Percentiles rank a stretch among this genome's conserved stretches.
These are phyloP conservation scores for Pisolithus thermaeus DNA, from an alignment of 1,284 basidiomycete species.

Conservation along the genomic window DNA sequence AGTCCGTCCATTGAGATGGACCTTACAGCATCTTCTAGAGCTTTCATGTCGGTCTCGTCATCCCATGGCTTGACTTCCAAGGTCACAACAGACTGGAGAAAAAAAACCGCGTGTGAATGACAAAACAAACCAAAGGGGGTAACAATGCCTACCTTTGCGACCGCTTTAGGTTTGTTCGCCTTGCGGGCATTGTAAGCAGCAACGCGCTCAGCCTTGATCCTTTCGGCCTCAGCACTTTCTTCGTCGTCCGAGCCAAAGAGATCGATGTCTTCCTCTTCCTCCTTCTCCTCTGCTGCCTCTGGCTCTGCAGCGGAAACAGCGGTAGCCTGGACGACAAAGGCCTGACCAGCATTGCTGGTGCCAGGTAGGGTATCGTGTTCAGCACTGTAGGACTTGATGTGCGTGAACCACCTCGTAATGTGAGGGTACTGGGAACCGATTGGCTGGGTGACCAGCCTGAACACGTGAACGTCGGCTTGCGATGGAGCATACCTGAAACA, in stretches of 20 bases:
- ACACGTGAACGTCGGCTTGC: conserved; percentile 95
- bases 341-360: conserved; percentile 78
- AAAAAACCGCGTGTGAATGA: conserved; percentile 5
- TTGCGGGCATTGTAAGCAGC: conserved; percentile 94
- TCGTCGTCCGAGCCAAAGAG: conserved; percentile 93
- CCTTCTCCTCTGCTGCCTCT: conserved; percentile 59
- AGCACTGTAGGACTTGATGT: conserved; percentile 82
- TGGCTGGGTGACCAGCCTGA: conserved; percentile 70
- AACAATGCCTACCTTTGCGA: conserved; percentile 67
- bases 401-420: conserved; percentile 89
- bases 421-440: conserved; percentile 69
- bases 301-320: conserved; percentile 37
- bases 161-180: conserved; percentile 83
- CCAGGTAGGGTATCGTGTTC: conserved; percentile 80
- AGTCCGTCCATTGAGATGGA: conserved; percentile 89
- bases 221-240: conserved; percentile 90
- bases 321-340: conserved; percentile 55
- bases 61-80: conserved; percentile 99
- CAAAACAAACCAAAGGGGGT: conserved; percentile 3
- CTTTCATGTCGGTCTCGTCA: conserved; percentile 96
- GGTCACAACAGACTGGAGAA: conserved; percentile 81
- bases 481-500: conserved; percentile 80
- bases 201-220: conserved; percentile 92
- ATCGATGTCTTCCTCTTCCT: conserved; percentile 91
- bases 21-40: conserved; percentile 79